Base-by-base conservation (phyloP, 2,329 filamentous ascomycete genomes). In the Talaromyces funiculosus region DNA sequence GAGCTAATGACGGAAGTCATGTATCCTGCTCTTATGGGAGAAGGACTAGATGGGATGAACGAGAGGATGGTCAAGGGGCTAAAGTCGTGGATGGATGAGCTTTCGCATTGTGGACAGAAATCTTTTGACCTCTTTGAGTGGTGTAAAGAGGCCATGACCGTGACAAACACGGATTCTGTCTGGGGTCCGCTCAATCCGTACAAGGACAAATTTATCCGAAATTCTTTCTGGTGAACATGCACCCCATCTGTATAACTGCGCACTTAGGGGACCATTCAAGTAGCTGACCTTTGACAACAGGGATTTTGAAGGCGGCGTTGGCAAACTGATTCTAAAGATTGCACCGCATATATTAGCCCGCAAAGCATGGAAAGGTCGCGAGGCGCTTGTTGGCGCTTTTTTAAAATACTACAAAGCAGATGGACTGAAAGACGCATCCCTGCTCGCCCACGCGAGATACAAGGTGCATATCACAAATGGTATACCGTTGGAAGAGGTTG, bases 291-390 rank as follows among this genome's bases (percentile, higher is more conserved):
- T 35, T 42, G 35, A 22, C 22, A 12, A n/a, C 31, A 70, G 76
- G 76, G 69, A 73, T n/a, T 75, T 77, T 62, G 78, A 80, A 51
- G 59, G 55, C 9, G 73, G 71, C 47, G 59, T 75, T 29, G 61
- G 69, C 3, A 58, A 53, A 1, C 65, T 75, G 1, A 65, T 77
- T 42, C 49, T 70, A 3, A 69, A 71, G 12, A 55, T 74, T 3
- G 20, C 74, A 1, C 76, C 77, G 4, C 71, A 66, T 35, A 57
- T 78, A 7, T 73, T 70, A 0, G 73, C 74, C 3, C 72, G 73
- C 8, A 75, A 74, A 61, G 73, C 75, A 1, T 73, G 72, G 65
- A 66, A 67, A 24, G 76, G 67, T 4, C 71, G 78, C 1, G 66
- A 75, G 58, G 66, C 63, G 16, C 20, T 81, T 5, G 67, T 68